Evolutionary conservation across 257 asterid species (phyloP), one percentile per base, ranked within the genome.

Genomic region (Misopates orontium): DNA sequence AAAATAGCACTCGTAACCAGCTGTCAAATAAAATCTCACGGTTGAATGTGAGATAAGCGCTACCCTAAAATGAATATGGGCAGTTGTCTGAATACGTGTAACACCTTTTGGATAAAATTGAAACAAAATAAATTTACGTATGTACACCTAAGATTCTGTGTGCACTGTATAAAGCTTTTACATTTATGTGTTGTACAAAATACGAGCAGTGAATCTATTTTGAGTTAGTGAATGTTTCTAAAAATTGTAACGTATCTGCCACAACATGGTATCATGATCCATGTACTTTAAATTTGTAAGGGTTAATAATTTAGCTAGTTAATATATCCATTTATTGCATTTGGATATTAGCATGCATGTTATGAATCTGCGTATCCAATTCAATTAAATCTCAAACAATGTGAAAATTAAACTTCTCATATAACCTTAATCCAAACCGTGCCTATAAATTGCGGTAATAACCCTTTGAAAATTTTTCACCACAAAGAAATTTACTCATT

Each of bases 361-460:
- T n/a, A n/a, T n/a, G n/a, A n/a, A n/a, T n/a, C 64, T 49, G 60
- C 21, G 31, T 40, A 53, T 53, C 47, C 52, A 60, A 23, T 54
- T 11, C 23, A 54, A 21, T 31, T 54, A 54, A 54, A 54, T 1
- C 40, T 51, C 55, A 3, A 49, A 12, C 21, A 8, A 23, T 21
- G 13, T 15, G 18, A 44, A 25, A 52, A 41, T 22, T 14, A 0
- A 19, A 58, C 68, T 72, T 68, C 64, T 66, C 70, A 53, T 58
- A 68, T 59, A 14, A 41, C 24, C 18, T 11, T n/a, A 17, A 42
- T 32, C 39, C 0, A 49, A 41, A 19, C 2, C 9, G 25, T 8
- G 40, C 76, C 66, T 73, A 73, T 69, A 77, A 69, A 77, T 65
- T 61, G 4, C 8, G 54, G 21, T 19, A 25, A 40, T 18, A 25